Percentiles rank a stretch among this genome's conserved stretches.
phyloP scores from a whole-genome alignment of 1,139 yeast species.

The Yamadazyma kanchanaburiensis region DNA sequence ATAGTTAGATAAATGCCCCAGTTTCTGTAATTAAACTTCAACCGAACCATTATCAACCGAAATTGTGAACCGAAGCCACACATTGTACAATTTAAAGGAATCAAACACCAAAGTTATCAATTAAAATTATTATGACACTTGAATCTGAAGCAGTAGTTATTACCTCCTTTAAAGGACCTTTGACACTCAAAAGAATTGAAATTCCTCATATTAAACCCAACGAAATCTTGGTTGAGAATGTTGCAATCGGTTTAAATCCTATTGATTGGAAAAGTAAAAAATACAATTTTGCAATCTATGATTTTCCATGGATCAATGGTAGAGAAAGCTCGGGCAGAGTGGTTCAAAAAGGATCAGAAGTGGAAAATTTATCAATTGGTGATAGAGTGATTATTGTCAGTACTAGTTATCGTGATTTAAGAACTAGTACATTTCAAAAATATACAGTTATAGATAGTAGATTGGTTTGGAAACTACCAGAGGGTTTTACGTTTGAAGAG shows the following conservation, averaged over 20 bases:
- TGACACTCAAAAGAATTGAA: conserved; percentile 1
- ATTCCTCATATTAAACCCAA: conserved; percentile 19
- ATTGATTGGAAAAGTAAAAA: conserved; percentile 52
- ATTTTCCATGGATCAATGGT: conserved; percentile 50
- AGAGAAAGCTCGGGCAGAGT: conserved; percentile 44
- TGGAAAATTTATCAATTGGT: conserved; percentile 22
- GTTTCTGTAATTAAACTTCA: too few species aligned
- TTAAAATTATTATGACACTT: conserved; percentile 5
- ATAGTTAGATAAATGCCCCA: too few species aligned
- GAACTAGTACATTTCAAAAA: conserved; percentile 48
- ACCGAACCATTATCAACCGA: too few species aligned
- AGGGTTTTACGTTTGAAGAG: conserved; percentile 24
- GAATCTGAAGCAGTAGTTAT: conserved; percentile 5
- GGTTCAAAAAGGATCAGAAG: conserved; percentile 29
- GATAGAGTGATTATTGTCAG: conserved; percentile 39
- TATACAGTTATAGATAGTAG: conserved; percentile 42
- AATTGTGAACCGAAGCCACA: too few species aligned
- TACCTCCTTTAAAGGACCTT: conserved; percentile 2
- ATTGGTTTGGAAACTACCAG: conserved; percentile 27
- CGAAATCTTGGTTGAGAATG: conserved; percentile 38
- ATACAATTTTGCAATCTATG: conserved; percentile 44
- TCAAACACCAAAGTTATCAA: too few species aligned
- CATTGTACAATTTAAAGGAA: too few species aligned
- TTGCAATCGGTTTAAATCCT: conserved; percentile 44
- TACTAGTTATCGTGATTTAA: conserved; percentile 43